Percentiles rank a stretch among this genome's conserved stretches.
phyloP scores from a whole-genome alignment of 306 rosid species.

The Neltuma alba region DNA sequence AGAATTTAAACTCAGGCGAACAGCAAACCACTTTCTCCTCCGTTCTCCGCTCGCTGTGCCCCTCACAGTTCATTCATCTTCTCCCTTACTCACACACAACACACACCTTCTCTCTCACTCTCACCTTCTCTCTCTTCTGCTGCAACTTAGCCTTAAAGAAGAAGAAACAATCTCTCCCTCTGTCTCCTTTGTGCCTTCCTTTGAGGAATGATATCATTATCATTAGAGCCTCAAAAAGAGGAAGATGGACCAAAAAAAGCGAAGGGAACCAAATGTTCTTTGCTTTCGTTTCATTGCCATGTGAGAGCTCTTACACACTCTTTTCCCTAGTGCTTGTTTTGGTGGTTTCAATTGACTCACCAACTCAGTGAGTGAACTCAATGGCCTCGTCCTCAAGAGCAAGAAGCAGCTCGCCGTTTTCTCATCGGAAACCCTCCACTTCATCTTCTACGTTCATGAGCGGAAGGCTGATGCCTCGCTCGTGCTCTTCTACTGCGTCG shows the following conservation, averaged over 20 bases:
- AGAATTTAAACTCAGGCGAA: slow-evolving; percentile 37
- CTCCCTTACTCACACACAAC: slow-evolving; percentile 3
- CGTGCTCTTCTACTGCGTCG: slow-evolving; percentile 66
- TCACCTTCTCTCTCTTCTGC: slow-evolving; percentile 35
- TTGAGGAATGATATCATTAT: slow-evolving; percentile 28
- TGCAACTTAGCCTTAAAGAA: slow-evolving; percentile 81
- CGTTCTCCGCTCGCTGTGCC: slow-evolving; percentile 2
- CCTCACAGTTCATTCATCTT: not conserved
- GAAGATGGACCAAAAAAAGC: not conserved
- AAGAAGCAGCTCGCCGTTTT: slow-evolving; percentile 89
- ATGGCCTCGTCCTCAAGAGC: slow-evolving; percentile 90
- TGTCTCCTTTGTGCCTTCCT: slow-evolving; percentile 20
- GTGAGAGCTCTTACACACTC: slow-evolving; percentile 85
- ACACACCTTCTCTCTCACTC: not conserved
- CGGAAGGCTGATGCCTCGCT: slow-evolving; percentile 70
- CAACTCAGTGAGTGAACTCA: slow-evolving; percentile 51
- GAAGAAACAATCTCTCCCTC: slow-evolving; percentile 65
- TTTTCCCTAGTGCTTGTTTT: slow-evolving; percentile 5
- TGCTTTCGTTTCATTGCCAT: slow-evolving; percentile 40
- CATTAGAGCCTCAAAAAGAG: slow-evolving; percentile 38
- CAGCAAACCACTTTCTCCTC: slow-evolving; percentile 25
- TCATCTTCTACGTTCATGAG: slow-evolving; percentile 67
- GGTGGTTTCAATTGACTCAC: slow-evolving; percentile 44
- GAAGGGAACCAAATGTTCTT: slow-evolving; percentile 46
- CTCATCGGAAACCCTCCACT: slow-evolving; percentile 66